Base-by-base conservation (phyloP, 805 yeast species). In the Monosporozyma yasuniensis region DNA sequence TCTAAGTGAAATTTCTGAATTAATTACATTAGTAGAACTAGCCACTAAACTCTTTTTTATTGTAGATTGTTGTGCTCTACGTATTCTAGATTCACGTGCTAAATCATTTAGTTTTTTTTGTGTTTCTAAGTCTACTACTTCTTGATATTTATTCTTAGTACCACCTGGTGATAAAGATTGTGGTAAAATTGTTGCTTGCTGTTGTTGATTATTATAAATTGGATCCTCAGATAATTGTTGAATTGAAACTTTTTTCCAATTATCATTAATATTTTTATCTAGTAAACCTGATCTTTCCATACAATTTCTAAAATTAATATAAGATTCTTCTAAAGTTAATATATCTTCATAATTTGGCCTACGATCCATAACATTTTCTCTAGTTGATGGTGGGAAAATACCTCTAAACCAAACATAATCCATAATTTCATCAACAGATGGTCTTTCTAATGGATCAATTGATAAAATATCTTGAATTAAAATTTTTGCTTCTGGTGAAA, bases 141-240 rank as follows among this genome's bases (percentile, higher is more conserved):
- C 93, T 64, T 83, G 83, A 69, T 90, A 90, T 70, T 90, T 90
- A 67, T 76, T 81, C 63, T 81, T 85, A 44, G 96, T 88, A 62
- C 87, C 89, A 56, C 91, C 91, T 16, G 98, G 98, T 22, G 96
- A 89, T 62, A 90, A 77, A 2, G 96, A 85, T 58, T 83, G 85
- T 35, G 98, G 98, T 57, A 90, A 72, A 52, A 90, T 76, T 3
- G 87, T 68, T 16, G 53, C 34, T 46, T 47, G 48, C 23, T 48
- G 32, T 76, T 79, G 58, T 75, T 48, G 50, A 47, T 59, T 68
- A 30, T 78, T 76, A 9, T 75, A 72, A 16, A 30, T 22, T 5
- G 16, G 5, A 27, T 47, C 49, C 27, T 47, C 49, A 22, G 49
- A 39, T 25, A 38, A 16, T 41, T 47, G 49, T 22, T 47, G 49